Conservation (phyloP, 139 green algal genomes). For the Coelastrella sp. region DNA sequence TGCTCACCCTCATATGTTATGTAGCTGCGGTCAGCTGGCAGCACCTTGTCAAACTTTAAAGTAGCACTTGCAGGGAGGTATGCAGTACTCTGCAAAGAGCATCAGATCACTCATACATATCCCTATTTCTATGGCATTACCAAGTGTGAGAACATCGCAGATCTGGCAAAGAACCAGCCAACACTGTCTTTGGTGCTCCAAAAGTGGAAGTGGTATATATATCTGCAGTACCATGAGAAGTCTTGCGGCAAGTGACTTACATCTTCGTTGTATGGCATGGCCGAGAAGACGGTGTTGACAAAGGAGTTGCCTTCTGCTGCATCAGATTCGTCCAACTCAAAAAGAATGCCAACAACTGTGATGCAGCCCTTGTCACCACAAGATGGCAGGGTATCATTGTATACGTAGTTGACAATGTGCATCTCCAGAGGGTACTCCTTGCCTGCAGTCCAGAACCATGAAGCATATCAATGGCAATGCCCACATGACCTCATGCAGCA, state of each 20-base stretch:
- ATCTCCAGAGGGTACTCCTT: constrained; percentile 41
- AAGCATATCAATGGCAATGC: neutral
- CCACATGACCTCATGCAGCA: too few relatives aligned
- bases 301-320: neutral
- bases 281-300: constrained; percentile 13
- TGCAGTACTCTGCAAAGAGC: neutral
- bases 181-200: too few relatives aligned
- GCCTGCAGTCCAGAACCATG: neutral
- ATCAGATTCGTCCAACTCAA: constrained; percentile 7
- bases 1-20: constrained; percentile 9
- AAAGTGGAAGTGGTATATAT: too few relatives aligned
- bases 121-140: too few relatives aligned
- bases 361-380: constrained; percentile 9
- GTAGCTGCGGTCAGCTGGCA: constrained; percentile 21
- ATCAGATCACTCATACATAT: too few relatives aligned
- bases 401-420: constrained; percentile 44
- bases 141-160: too few relatives aligned
- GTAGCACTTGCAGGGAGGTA: neutral
- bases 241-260: neutral
- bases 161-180: too few relatives aligned
- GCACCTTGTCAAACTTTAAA: constrained; percentile 17
- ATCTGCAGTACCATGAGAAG: too few relatives aligned
- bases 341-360: constrained; percentile 20
- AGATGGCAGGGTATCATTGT: constrained; percentile 1
- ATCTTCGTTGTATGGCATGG: constrained; percentile 4